Evolutionary conservation across 768 basidiomycete species (phyloP), one percentile per base, ranked within the genome.

Genomic region (Lactarius evosmus): DNA sequence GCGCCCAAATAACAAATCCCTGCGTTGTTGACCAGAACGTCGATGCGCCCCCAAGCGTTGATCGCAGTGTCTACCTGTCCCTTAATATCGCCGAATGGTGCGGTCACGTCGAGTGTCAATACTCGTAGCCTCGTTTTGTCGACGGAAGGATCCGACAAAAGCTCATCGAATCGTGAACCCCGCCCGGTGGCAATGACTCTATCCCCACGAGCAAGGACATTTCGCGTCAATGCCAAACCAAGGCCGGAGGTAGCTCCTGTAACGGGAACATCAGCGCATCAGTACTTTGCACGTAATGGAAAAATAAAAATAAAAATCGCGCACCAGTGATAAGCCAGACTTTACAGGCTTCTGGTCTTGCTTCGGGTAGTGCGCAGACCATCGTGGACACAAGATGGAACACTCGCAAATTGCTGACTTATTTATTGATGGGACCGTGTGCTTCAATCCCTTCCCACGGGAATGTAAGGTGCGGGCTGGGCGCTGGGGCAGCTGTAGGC

Each of bases 301-400:
- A 44, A 27, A 11, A 33, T 33, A 32, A 22, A 19, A n/a, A 44
- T 36, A 11, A 33, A 46, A 32, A 22, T 44, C 5, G 49, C 50
- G 60, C 49, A 66, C 65, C 60, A 25, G 65, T 66, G 55, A 66
- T 36, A 30, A 66, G 40, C 60, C 65, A 66, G 16, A 66, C 60
- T 52, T 53, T 61, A 34, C 52, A 12, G 25, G 7, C 46, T 8
- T 25, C 46, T 12, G 25, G 25, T 49, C 46, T 49, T 25, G 46
- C 44, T 46, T 46, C 44, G 11, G 44, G 22, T 19, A 12, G 17
- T 51, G 27, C 33, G 25, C 25, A 14, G 25, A 30, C 32, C 46
- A 62, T 62, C 36, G 19, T 30, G 30, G n/a, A 36, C 16, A 56
- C n/a, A 46, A 36, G 11, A 27, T 16, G 11, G 7, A 22, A 9